Conservation (phyloP, 441 rosid species). For the Daphne laureola region DNA sequence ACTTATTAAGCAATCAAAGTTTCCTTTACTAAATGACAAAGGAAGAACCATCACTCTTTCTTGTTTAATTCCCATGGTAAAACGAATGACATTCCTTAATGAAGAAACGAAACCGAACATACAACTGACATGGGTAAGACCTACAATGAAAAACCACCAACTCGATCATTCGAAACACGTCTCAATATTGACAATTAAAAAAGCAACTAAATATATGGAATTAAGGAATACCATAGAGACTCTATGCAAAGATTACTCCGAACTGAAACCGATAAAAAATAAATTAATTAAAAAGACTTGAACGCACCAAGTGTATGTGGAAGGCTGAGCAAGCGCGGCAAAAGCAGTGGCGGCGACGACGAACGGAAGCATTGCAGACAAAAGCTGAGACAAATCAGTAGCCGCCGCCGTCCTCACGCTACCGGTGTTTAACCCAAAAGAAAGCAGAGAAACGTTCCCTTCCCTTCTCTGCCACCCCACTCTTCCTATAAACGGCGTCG, state of each 20-base stretch:
- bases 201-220: no score
- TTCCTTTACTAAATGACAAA: no score
- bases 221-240: no score
- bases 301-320: constrained; percentile 70
- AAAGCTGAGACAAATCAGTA: constrained; percentile 51
- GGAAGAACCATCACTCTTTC: no score
- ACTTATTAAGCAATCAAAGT: no score
- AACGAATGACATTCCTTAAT: no score
- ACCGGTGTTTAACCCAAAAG: constrained; percentile 43
- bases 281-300: neutral
- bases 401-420: constrained; percentile 17
- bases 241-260: neutral
- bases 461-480: constrained; percentile 47
- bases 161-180: no score
- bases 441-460: constrained; percentile 39
- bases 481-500: constrained; percentile 50
- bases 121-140: no score
- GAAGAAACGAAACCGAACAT: no score
- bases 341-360: constrained; percentile 79
- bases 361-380: constrained; percentile 90
- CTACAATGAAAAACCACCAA: no score
- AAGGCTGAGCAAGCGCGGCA: constrained; percentile 75
- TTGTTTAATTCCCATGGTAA: no score
- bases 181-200: no score
- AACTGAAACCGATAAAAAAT: neutral